Evolutionary conservation across 169 alveolate genomes (phyloP), one percentile per base, ranked within the genome.

Genomic region (Eimeria zaria): DNA sequence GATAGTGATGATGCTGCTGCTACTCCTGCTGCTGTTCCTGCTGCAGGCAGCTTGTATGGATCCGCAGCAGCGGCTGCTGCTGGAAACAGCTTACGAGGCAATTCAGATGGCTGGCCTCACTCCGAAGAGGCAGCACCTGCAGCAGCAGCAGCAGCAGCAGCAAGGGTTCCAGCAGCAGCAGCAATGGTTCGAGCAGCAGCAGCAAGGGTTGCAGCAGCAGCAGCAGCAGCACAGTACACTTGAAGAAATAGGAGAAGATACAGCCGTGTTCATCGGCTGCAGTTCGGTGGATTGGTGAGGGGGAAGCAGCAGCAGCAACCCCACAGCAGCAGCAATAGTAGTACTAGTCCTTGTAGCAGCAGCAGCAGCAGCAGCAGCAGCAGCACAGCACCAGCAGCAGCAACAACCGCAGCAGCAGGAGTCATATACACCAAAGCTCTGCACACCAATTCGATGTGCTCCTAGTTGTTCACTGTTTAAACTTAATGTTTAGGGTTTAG

Each of bases 1-100:
- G n/a, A n/a, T n/a, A n/a, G n/a, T n/a, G n/a, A n/a, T n/a, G n/a
- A n/a, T n/a, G n/a, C n/a, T n/a, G n/a, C n/a, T n/a, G n/a, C n/a
- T n/a, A n/a, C n/a, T n/a, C n/a, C n/a, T n/a, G n/a, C n/a, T 60
- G 55, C 69, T 97, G 73, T 41, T 95, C 24, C 30, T 64, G 48
- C 55, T 88, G 39, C 97, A 97, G 91, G 98, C 96, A 30, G 60
- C 58, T 62, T 51, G 89, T 24, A 97, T 97, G 98, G 98, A 97
- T 74, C 98, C 98, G 41, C 98, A 97, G 95, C 98, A 97, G 95
- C 97, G 98, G 67, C 93, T 97, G 91, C 74, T 97, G 85, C 91
- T 97, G 58, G 98, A 97, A 83, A 97, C 95, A 27, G 95, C 97
- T 33, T 95, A 73, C 58, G 97, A 97, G 84, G 96, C 98, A 22